phyloP scores from a whole-genome alignment of 805 yeast genomes.

The Suhomyces prunicola region DNA sequence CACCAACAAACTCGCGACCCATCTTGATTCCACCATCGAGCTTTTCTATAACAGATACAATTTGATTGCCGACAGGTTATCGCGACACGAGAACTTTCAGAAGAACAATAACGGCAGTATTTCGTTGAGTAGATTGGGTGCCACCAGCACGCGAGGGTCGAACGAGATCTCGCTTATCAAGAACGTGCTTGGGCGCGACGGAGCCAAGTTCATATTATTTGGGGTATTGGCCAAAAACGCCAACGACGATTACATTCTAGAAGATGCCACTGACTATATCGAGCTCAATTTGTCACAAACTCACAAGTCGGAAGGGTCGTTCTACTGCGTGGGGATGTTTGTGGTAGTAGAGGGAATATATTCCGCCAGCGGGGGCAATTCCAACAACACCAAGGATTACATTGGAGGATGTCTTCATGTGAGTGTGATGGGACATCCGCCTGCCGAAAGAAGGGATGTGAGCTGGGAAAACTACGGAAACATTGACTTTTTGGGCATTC shows the following conservation, averaged over 20 bases:
- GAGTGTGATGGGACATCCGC: conserved; percentile 79
- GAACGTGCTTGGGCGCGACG: conserved; percentile 82
- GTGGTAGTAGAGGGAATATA: conserved; percentile 84
- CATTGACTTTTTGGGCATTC: conserved; percentile 60
- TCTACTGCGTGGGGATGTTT: conserved; percentile 71
- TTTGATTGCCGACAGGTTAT: conserved; percentile 64
- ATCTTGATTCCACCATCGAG: conserved; percentile 26
- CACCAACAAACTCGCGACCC: conserved; percentile 9
- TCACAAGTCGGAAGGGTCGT: conserved; percentile 60
- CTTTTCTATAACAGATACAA: conserved; percentile 55
- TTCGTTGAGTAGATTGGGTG: conserved; percentile 28
- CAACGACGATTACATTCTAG: conserved; percentile 69
- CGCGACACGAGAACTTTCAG: conserved; percentile 75
- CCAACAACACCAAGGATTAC: conserved; percentile 25
- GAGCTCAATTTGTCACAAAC: conserved; percentile 64
- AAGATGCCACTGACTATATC: conserved; percentile 76
- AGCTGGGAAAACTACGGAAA: conserved; percentile 74
- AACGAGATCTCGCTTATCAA: conserved; percentile 65
- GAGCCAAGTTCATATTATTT: conserved; percentile 67
- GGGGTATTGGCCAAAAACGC: conserved; percentile 68
- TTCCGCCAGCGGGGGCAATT: conserved; percentile 54
- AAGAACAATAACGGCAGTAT: conserved; percentile 42
- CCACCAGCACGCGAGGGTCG: conserved; percentile 11
- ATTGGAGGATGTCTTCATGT: conserved; percentile 61
- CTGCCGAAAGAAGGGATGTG: conserved; percentile 69